Evolutionary conservation across 208 protist species (phyloP), one percentile per base, ranked within the genome.

Genomic region (Phytomonas francai): DNA sequence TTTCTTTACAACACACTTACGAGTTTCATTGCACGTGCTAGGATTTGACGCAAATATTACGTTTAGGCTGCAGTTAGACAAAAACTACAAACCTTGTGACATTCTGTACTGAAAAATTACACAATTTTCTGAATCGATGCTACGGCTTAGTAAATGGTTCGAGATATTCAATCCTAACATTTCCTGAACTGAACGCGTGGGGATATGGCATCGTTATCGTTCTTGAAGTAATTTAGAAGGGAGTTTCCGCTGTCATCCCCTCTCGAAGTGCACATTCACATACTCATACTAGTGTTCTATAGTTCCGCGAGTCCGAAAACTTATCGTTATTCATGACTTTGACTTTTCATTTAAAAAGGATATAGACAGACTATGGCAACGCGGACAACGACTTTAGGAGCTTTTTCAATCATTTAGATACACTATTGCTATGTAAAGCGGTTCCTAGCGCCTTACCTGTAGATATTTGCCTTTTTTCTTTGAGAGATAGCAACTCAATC

Each of bases 401-500:
- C 9, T 22, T 7, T 54, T 54, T 54, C 19, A 54, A 54, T 5
- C 19, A 54, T 54, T 54, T 54, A 19, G 19, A 7, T 22, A 63
- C 39, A 8, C 63, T 39, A 16, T 19, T 49, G 54, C 32, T 57
- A 39, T 25, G 22, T 49, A n/a, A 58, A 51, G 34, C 4, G 11
- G 8, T 22, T 63, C 6, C 4, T 45, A 63, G 22, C 7, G 7
- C 19, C 6, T 49, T 63, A 63, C 25, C 6, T 34, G 16, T 59
- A 27, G 4, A 65, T 57, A 36, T 67, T 56, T 60, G 31, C 45
- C 30, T 72, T 67, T 64, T 71, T 42, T 61, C 30, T 19, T 42
- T 59, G 19, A 34, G 22, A 29, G 27, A 28, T 66, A 63, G 25
- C 59, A 39, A 66, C 29, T 72, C 16, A 66, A 66, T 16, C 34